Evolutionary conservation across 192 early-diverging fungal species (phyloP), one percentile per base, ranked within the genome.

Genomic region (Coemansia sp.): DNA sequence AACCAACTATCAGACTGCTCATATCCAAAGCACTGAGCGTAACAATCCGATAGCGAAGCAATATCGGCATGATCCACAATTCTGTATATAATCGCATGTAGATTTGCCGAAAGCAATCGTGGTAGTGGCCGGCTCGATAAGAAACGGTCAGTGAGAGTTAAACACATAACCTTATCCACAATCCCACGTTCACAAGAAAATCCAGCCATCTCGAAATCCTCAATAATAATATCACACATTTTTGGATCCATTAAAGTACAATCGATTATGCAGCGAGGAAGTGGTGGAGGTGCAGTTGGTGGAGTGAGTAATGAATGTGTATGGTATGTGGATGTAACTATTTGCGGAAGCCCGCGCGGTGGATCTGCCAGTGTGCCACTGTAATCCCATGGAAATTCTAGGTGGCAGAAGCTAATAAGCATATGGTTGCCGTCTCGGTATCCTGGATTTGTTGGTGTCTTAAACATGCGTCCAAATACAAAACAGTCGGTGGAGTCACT

Each of bases 341-440:
- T 65, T 18, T 38, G 34, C 8, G 73, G 51, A 30, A 75, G 68
- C 6, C 58, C 49, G 16, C n/a, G 12, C 2, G 73, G 73, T 30
- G 73, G 73, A 26, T 75, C 73, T 3, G 67, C 47, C 5, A 75
- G 50, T 21, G 49, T 30, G 7, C 58, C 64, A 18, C 30, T 62
- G 26, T 67, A 62, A 67, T 69, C 73, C 62, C 58, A 66, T 5
- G 73, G 73, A 44, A 62, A 75, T 59, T 75, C 73, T 6, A 75
- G 62, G 31, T 75, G 66, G 27, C 67, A 75, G 22, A 75, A 75
- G 23, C 49, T 51, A 23, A 75, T 56, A 27, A 41, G 49, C 49
- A 75, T 28, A 23, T 69, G 67, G 60, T 69, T 75, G 59, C 59
- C 67, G 31, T 75, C 63, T 2, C 58, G 58, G 57, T 65, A 63